These are phyloP conservation scores for Euphorbia tirucalli DNA, from an alignment of 345 rosid species.

Conservation along the genomic window DNA sequence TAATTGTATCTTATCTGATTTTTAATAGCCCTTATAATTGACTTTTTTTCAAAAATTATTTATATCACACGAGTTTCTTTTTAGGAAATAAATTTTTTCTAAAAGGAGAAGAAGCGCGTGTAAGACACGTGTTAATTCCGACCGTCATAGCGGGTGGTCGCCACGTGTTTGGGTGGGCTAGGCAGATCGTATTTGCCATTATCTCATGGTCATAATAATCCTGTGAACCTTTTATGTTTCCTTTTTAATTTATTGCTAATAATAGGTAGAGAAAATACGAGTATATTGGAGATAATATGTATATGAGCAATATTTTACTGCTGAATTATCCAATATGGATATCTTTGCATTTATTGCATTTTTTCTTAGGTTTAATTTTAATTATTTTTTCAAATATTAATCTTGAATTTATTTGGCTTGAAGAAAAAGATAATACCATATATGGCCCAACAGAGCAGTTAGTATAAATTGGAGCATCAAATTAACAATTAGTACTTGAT, in stretches of 20 bases:
- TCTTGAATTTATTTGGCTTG: not conserved
- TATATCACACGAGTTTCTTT: not conserved
- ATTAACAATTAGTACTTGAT: too few species aligned
- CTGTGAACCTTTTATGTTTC: not conserved
- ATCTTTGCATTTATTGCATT: too few species aligned
- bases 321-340: too few species aligned
- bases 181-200: not conserved
- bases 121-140: not conserved
- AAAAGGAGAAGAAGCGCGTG: not conserved
- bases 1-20: not conserved
- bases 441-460: too few species aligned
- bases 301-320: too few species aligned
- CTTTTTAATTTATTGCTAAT: not conserved
- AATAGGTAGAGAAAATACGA: not conserved
- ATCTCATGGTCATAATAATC: not conserved
- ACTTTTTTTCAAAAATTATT: not conserved
- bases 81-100: not conserved
- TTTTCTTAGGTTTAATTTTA: too few species aligned
- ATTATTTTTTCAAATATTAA: too few species aligned
- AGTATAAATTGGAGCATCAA: too few species aligned
- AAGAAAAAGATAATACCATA: not conserved
- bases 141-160: not conserved
- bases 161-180: not conserved
- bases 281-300: not conserved
- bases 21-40: not conserved